A percentile compares a stretch with the other conserved stretches of the same genome.
Conservation (phyloP, 768 basidiomycete genomes). For the Naganishia randhawae region DNA sequence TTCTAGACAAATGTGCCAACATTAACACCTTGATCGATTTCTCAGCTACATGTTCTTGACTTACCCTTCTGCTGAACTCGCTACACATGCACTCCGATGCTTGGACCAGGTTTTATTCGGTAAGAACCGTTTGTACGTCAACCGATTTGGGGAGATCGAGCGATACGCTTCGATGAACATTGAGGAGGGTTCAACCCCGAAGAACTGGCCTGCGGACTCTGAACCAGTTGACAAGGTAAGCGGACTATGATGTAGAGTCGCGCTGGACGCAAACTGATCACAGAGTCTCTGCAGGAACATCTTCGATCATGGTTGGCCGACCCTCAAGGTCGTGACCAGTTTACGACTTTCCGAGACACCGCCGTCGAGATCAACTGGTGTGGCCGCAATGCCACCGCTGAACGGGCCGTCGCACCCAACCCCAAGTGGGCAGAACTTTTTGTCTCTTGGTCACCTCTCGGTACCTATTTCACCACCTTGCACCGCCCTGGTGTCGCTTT, state of each 20-base stretch:
- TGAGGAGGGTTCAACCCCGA: conserved; percentile 44
- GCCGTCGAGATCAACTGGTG: conserved; percentile 90
- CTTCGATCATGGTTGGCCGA: conserved; percentile 92
- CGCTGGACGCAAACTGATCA: not conserved
- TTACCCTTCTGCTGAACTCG: conserved; percentile 48
- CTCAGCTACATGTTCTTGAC: conserved; percentile 60
- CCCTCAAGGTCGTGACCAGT: conserved; percentile 87
- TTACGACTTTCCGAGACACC: conserved; percentile 86
- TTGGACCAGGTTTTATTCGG: conserved; percentile 64
- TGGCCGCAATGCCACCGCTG: conserved; percentile 63
- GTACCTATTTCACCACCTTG: conserved; percentile 88
- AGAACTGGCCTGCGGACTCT: conserved; percentile 46
- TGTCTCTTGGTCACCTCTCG: conserved; percentile 92
- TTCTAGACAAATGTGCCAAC: not conserved
- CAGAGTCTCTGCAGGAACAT: conserved; percentile 67
- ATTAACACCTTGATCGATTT: conserved; percentile 57
- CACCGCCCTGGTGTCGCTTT: conserved; percentile 92
- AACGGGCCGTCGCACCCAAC: conserved; percentile 37
- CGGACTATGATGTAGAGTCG: too few relatives aligned
- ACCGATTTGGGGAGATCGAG: conserved; percentile 86
- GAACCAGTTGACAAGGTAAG: conserved; percentile 19
- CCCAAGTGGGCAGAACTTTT: conserved; percentile 85
- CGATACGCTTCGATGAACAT: conserved; percentile 62
- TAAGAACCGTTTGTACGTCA: conserved; percentile 76
- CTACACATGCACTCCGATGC: conserved; percentile 48